A percentile compares a stretch with the other conserved stretches of the same genome.
Evolutionary conservation across 192 early-diverging fungal species (phyloP).

Genomic region (Phycomyces nitens): DNA sequence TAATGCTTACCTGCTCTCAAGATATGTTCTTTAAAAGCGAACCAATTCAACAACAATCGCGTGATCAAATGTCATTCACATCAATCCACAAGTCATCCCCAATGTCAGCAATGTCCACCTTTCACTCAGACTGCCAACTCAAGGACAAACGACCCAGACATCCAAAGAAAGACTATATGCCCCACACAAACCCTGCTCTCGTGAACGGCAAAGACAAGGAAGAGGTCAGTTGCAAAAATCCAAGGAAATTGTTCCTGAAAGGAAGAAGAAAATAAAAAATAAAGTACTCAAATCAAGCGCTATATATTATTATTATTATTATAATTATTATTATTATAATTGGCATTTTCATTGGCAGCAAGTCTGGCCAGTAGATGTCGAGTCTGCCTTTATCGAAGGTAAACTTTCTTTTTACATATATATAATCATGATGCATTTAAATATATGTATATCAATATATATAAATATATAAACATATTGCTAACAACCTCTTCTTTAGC

Average conservation of each 20-base stretch:
- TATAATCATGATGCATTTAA: too few species aligned
- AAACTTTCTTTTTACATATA: constrained; percentile 9
- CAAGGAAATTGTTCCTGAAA: too few species aligned
- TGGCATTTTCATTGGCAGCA: constrained; percentile 17
- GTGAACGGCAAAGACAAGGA: constrained; percentile 24
- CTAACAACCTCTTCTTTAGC: constrained; percentile 29
- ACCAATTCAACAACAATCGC: not conserved
- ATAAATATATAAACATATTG: constrained; percentile 6
- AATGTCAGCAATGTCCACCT: constrained; percentile 2
- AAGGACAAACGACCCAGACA: constrained; percentile 5
- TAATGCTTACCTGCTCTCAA: constrained; percentile 27
- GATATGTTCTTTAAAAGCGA: constrained; percentile 25
- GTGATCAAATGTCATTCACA: not conserved
- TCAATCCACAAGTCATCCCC: constrained; percentile 9
- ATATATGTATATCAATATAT: not conserved
- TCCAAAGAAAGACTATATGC: constrained; percentile 8
- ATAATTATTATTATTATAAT: not conserved
- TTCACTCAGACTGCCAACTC: not conserved
- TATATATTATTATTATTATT: not conserved
- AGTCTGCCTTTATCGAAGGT: constrained; percentile 59
- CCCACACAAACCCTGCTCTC: not conserved
- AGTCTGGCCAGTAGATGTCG: constrained; percentile 62
- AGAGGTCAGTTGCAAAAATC: constrained; percentile 14
- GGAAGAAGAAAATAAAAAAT: not conserved
- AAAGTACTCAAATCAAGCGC: too few species aligned